These are phyloP conservation scores for Boletales sp. DNA, from an alignment of 768 basidiomycete genomes.

Conservation along the genomic window DNA sequence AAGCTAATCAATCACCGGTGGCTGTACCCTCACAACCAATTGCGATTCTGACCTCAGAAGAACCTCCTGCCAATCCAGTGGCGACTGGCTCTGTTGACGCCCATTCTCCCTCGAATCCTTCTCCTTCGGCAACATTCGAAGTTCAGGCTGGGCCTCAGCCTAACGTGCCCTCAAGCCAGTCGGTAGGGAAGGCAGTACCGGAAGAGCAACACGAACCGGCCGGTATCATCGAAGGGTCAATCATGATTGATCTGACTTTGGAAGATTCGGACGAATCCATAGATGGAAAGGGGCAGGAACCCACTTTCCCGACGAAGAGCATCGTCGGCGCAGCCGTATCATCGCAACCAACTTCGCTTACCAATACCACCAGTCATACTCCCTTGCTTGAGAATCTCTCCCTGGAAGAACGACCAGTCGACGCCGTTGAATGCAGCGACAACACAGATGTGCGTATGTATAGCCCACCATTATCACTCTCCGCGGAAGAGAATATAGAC, in stretches of 20 bases:
- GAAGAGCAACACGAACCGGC: background rate
- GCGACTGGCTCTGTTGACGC: background rate
- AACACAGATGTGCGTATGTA: conserved; percentile 21
- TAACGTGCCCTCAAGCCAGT: background rate
- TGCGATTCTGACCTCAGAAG: background rate
- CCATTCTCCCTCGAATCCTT: background rate
- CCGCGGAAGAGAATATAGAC: conserved; percentile 10
- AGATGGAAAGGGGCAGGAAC: conserved; percentile 6
- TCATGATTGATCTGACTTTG: conserved; percentile 26
- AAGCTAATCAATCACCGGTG: background rate
- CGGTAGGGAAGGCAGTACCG: background rate
- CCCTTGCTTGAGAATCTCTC: conserved; percentile 21
- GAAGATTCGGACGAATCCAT: conserved; percentile 23
- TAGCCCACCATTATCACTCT: conserved; percentile 12
- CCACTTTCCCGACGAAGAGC: conserved; percentile 8
- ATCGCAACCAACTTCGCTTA: conserved; percentile 5
- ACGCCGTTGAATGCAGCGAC: background rate
- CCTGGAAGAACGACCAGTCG: conserved; percentile 14
- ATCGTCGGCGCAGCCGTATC: conserved; percentile 1
- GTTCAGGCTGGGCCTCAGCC: background rate
- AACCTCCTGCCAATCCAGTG: background rate
- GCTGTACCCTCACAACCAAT: background rate
- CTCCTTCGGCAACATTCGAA: background rate
- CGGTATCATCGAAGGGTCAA: conserved; percentile 11
- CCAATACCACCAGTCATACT: conserved; percentile 13